Conservation (phyloP, 108 stramenopile species). For the Nitzschia palea region DNA sequence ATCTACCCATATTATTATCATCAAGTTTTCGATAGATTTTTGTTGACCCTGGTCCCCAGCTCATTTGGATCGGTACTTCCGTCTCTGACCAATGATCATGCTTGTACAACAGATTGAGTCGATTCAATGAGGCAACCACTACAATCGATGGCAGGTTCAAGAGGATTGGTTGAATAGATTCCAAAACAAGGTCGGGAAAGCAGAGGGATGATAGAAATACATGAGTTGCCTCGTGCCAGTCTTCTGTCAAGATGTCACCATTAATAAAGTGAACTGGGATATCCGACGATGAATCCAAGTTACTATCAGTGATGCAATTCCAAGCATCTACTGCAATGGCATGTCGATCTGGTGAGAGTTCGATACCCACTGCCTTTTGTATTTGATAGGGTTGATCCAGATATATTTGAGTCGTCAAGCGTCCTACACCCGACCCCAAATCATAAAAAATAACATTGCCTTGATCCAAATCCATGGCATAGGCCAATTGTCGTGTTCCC, state of each 20-base stretch:
- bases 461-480: slow-evolving; percentile 46
- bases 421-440: slow-evolving; percentile 66
- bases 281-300: background rate
- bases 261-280: background rate
- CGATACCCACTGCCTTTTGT: slow-evolving; percentile 15
- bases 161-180: slow-evolving; percentile 9
- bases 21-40: slow-evolving; percentile 27
- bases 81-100: slow-evolving; percentile 18
- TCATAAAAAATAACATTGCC: slow-evolving; percentile 44
- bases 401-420: slow-evolving; percentile 55
- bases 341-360: slow-evolving; percentile 22
- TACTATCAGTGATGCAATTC: background rate
- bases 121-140: slow-evolving; percentile 27
- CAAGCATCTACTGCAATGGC: slow-evolving; percentile 5
- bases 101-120: background rate
- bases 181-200: slow-evolving; percentile 22
- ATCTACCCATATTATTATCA: too few relatives aligned
- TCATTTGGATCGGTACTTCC: slow-evolving; percentile 27
- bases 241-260: background rate
- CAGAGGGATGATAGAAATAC: slow-evolving; percentile 28
- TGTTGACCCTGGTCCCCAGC: slow-evolving; percentile 18
- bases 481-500: slow-evolving; percentile 64
- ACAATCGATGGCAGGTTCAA: slow-evolving; percentile 7
- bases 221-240: slow-evolving; percentile 4
- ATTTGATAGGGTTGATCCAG: slow-evolving; percentile 37